phyloP scores from a whole-genome alignment of 768 basidiomycete genomes.

The Auriscalpium orientale region DNA sequence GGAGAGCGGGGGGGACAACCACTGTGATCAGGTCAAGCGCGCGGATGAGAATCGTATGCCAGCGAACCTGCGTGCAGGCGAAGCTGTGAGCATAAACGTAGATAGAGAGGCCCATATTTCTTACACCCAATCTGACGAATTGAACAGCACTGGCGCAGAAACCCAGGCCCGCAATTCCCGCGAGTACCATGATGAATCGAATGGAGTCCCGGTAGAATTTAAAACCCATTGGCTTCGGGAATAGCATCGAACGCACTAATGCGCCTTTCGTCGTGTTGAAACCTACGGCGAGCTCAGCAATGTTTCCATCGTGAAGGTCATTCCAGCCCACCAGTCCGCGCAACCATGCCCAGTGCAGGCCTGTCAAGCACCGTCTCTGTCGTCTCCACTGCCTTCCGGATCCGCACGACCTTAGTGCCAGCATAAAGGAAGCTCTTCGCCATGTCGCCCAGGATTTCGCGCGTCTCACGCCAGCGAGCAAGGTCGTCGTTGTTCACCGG shows the following conservation, averaged over 20 bases:
- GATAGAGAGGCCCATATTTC: slow-evolving; percentile 18
- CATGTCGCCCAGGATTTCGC: slow-evolving; percentile 51
- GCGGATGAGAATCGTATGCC: slow-evolving; percentile 86
- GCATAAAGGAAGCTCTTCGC: slow-evolving; percentile 82
- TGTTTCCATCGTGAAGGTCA: neutral
- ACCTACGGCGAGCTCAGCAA: slow-evolving; percentile 31
- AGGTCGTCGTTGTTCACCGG: slow-evolving; percentile 79
- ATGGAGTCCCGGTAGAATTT: slow-evolving; percentile 95
- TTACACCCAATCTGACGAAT: slow-evolving; percentile 83
- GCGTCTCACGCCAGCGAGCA: slow-evolving; percentile 56
- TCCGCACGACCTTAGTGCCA: slow-evolving; percentile 85
- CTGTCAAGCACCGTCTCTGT: slow-evolving; percentile 40
- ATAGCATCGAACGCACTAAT: slow-evolving; percentile 93
- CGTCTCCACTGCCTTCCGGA: slow-evolving; percentile 53
- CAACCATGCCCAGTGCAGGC: slow-evolving; percentile 76
- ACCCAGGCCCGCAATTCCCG: slow-evolving; percentile 84
- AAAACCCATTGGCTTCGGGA: slow-evolving; percentile 97
- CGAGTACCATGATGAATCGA: slow-evolving; percentile 84
- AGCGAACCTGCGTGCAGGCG: slow-evolving; percentile 52
- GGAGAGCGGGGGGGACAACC: slow-evolving; percentile 94
- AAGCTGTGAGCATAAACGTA: slow-evolving; percentile 5
- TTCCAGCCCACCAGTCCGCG: slow-evolving; percentile 61
- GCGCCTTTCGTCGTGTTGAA: slow-evolving; percentile 98
- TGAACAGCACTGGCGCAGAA: slow-evolving; percentile 90
- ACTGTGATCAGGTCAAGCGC: slow-evolving; percentile 95